Evolutionary conservation across 2,329 filamentous ascomycete genomes (phyloP).

Genomic region (Diaporthe nobilis): DNA sequence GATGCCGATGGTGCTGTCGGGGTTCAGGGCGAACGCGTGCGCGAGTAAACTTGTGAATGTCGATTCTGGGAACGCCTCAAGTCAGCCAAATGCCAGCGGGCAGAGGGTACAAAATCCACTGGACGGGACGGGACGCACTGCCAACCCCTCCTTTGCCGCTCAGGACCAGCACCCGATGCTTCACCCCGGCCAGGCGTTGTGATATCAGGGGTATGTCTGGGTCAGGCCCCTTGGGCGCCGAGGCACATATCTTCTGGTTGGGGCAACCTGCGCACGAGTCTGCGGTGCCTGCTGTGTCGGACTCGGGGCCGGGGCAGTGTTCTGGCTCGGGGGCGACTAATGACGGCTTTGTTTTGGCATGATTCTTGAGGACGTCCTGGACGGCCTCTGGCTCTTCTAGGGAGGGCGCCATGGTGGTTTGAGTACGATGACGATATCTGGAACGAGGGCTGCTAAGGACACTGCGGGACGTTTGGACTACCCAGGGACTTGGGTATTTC

Average conservation of each 20-base stretch:
- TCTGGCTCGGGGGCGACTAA: conserved; percentile 96
- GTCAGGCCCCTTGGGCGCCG: conserved; percentile 94
- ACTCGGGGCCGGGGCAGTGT: conserved; percentile 94
- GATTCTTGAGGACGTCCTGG: conserved; percentile 80
- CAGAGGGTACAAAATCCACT: background rate
- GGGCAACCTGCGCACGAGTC: conserved; percentile 96
- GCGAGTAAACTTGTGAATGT: conserved; percentile 92
- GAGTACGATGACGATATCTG: background rate
- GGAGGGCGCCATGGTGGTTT: conserved; percentile 79
- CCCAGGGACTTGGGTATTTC: background rate
- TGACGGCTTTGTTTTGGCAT: conserved; percentile 82
- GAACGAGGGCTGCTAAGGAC: background rate
- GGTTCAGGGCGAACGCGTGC: conserved; percentile 88
- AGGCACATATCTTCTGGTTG: conserved; percentile 95
- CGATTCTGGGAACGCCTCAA: conserved; percentile 65
- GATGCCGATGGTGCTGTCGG: conserved; percentile 85
- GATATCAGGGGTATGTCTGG: conserved; percentile 93
- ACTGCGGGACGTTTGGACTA: background rate
- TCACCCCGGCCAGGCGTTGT: conserved; percentile 82
- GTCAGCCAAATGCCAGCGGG: conserved; percentile 7
- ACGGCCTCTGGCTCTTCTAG: conserved; percentile 78
- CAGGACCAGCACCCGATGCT: conserved; percentile 93
- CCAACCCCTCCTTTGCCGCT: conserved; percentile 97
- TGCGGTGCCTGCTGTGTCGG: conserved; percentile 75
- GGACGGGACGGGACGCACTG: conserved; percentile 55